These are phyloP conservation scores for Ligustrum vulgare DNA, from an alignment of 257 asterid genomes.

Conservation along the genomic window DNA sequence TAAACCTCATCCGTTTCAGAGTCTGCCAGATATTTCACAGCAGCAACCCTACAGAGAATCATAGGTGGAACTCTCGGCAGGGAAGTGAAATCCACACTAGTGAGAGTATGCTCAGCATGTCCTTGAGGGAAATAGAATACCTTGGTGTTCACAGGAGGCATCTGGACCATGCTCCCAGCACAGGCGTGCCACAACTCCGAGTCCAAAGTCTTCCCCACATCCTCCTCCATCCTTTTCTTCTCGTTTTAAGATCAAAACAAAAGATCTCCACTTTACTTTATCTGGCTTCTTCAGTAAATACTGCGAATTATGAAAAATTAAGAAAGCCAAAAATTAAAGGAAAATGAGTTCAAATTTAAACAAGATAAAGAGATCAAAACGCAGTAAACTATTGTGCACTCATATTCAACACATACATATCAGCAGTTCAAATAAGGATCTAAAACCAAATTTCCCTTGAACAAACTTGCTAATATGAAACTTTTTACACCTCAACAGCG, in stretches of 20 bases:
- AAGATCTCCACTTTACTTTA: neutral
- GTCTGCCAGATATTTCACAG: conserved; percentile 56
- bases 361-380: neutral
- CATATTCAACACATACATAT: no score
- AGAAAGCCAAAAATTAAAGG: conserved; percentile 11
- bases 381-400: neutral
- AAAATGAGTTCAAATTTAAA: neutral
- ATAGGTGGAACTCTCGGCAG: conserved; percentile 46
- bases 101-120: conserved; percentile 62
- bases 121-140: conserved; percentile 70
- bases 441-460: neutral
- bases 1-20: conserved; percentile 56
- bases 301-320: conserved; percentile 20
- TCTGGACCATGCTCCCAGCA: conserved; percentile 69
- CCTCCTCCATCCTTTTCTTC: conserved; percentile 31
- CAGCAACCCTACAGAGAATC: conserved; percentile 56
- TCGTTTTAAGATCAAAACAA: neutral
- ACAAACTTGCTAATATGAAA: neutral
- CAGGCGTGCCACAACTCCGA: conserved; percentile 78
- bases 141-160: conserved; percentile 52
- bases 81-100: conserved; percentile 48
- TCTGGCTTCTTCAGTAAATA: conserved; percentile 4
- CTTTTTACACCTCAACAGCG: conserved; percentile 2
- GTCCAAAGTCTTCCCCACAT: conserved; percentile 44
- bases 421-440: neutral